phyloP scores from a whole-genome alignment of 2,329 filamentous ascomycete genomes.

The Thyridium curvatum region DNA sequence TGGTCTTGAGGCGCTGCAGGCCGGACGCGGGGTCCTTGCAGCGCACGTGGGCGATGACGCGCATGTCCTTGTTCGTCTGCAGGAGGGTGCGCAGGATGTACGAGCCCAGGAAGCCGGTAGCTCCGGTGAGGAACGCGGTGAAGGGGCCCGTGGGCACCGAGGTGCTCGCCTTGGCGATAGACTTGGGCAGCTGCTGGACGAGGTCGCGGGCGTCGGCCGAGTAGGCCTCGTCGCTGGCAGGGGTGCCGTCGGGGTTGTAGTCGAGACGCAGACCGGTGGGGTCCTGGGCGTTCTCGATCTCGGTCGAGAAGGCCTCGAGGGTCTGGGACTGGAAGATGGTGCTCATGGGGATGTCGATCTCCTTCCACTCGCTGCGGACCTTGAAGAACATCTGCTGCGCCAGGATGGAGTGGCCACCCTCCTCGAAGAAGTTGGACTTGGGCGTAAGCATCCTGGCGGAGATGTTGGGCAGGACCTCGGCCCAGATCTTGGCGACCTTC shows the following conservation, averaged over 20 bases:
- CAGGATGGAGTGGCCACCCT: slow-evolving; percentile 74
- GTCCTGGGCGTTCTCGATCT: slow-evolving; percentile 30
- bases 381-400: slow-evolving; percentile 76
- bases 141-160: slow-evolving; percentile 22
- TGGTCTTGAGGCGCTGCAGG: slow-evolving; percentile 57
- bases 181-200: slow-evolving; percentile 37
- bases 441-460: slow-evolving; percentile 60
- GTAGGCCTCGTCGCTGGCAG: slow-evolving; percentile 29
- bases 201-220: slow-evolving; percentile 46
- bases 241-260: slow-evolving; percentile 1
- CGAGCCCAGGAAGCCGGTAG: slow-evolving; percentile 82
- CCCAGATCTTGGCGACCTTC: slow-evolving; percentile 66
- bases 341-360: slow-evolving; percentile 57
- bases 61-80: slow-evolving; percentile 44
- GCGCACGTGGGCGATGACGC: slow-evolving; percentile 71
- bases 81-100: slow-evolving; percentile 75
- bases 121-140: slow-evolving; percentile 79
- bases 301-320: slow-evolving; percentile 36
- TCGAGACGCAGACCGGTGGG: slow-evolving; percentile 10
- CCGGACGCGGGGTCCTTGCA: slow-evolving; percentile 55
- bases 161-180: slow-evolving; percentile 10
- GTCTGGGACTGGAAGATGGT: slow-evolving; percentile 61
- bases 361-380: slow-evolving; percentile 35
- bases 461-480: slow-evolving; percentile 58
- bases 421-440: slow-evolving; percentile 66